These are phyloP conservation scores for Smithsoniella earleae DNA, from an alignment of 163 green algal species.

Conservation along the genomic window DNA sequence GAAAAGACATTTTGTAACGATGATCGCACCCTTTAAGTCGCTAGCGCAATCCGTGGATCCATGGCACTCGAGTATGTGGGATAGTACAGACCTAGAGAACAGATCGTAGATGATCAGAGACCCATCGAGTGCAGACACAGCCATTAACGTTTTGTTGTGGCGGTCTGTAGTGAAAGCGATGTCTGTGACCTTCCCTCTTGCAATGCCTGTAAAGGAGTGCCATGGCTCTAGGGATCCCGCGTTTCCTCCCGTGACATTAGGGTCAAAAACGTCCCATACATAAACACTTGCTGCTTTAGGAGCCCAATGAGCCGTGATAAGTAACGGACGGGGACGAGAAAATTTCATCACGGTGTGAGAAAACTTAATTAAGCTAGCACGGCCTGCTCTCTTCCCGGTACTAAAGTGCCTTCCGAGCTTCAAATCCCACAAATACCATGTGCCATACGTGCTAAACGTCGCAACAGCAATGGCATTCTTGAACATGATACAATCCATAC, in stretches of 20 bases:
- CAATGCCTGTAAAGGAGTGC: slow-evolving; percentile 3
- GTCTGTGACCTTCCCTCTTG: slow-evolving; percentile 2
- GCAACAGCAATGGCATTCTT: not conserved
- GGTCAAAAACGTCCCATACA: slow-evolving; percentile 28
- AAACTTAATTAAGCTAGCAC: not conserved
- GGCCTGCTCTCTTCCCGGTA: not conserved
- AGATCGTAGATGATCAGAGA: slow-evolving; percentile 7
- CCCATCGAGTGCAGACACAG: slow-evolving; percentile 18
- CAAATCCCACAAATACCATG: slow-evolving; percentile 26
- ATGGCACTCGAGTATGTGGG: slow-evolving; percentile 11
- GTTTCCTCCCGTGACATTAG: not conserved
- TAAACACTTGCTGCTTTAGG: not conserved
- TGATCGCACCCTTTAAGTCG: too few species aligned
- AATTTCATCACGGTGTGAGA: not conserved
- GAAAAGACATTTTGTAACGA: too few species aligned
- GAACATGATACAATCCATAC: slow-evolving; percentile 1
- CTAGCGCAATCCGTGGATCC: too few species aligned
- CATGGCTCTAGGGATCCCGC: not conserved
- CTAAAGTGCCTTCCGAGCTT: not conserved
- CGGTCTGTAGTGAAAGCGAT: not conserved
- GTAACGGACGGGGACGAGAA: not conserved
- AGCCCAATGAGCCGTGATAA: slow-evolving; percentile 18
- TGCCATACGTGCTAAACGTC: slow-evolving; percentile 15
- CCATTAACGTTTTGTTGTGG: not conserved
- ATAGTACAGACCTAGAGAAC: not conserved